phyloP scores from a whole-genome alignment of 2,329 filamentous ascomycete genomes.

The Graphiopsis chlorocephala region DNA sequence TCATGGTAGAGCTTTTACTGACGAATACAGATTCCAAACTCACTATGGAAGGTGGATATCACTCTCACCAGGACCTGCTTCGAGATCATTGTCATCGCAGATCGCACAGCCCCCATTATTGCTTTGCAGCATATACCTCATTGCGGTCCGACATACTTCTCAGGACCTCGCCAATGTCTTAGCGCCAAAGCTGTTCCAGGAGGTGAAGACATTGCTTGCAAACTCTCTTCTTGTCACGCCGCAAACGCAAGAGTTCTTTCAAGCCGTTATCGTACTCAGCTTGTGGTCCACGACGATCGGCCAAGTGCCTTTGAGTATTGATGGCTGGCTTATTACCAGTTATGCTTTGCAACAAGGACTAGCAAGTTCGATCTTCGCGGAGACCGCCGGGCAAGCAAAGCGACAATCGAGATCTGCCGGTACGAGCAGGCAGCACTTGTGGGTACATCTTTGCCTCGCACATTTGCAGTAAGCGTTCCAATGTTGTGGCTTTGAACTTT shows the following conservation, averaged over 20 bases:
- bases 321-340: constrained; percentile 44
- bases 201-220: constrained; percentile 33
- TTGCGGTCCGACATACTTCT: background rate
- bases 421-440: background rate
- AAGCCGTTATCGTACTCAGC: constrained; percentile 42
- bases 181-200: constrained; percentile 40
- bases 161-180: constrained; percentile 15
- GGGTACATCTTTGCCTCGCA: background rate
- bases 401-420: background rate
- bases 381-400: constrained; percentile 36
- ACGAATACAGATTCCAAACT: background rate
- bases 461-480: background rate
- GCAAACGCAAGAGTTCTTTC: constrained; percentile 45
- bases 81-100: background rate
- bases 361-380: constrained; percentile 16
- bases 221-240: constrained; percentile 37
- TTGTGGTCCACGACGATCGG: constrained; percentile 49
- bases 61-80: background rate
- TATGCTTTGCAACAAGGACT: constrained; percentile 32
- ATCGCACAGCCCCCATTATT: background rate
- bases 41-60: constrained; percentile 1
- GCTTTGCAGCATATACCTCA: background rate
- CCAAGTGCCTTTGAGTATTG: constrained; percentile 44
- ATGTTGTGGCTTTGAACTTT: constrained; percentile 24
- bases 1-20: background rate